A percentile compares a stretch with the other conserved stretches of the same genome.
Conservation (phyloP, 805 yeast species). For the Wickerhamomyces chaumierensis region DNA sequence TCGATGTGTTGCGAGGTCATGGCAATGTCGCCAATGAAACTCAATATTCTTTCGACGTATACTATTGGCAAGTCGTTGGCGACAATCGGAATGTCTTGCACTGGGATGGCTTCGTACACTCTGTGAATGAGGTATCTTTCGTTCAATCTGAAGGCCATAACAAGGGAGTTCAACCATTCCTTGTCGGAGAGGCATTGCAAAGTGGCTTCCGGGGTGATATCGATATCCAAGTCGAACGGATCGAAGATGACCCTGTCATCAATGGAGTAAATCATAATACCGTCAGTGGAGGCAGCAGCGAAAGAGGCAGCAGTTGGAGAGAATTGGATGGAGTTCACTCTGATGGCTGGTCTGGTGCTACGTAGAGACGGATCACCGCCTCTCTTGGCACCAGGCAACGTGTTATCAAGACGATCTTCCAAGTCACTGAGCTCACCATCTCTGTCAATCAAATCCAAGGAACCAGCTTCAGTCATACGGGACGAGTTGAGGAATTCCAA, state of each 20-base stretch:
- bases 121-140: constrained; percentile 62
- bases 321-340: constrained; percentile 67
- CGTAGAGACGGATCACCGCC: constrained; percentile 71
- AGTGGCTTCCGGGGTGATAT: constrained; percentile 76
- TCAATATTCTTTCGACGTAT: constrained; percentile 56
- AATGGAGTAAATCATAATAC: constrained; percentile 70
- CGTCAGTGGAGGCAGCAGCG: constrained; percentile 94
- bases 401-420: constrained; percentile 66
- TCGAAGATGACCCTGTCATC: constrained; percentile 72
- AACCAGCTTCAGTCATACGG: constrained; percentile 81
- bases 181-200: constrained; percentile 44
- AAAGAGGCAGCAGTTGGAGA: constrained; percentile 87
- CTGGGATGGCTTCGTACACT: constrained; percentile 65
- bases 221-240: constrained; percentile 90
- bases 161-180: constrained; percentile 61
- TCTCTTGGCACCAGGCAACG: constrained; percentile 73
- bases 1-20: constrained; percentile 76
- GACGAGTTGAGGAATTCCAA: constrained; percentile 65
- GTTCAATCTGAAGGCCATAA: constrained; percentile 90
- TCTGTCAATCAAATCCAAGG: constrained; percentile 68
- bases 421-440: constrained; percentile 79
- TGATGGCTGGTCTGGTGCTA: constrained; percentile 66
- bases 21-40: constrained; percentile 57
- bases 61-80: constrained; percentile 64
- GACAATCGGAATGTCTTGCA: constrained; percentile 58